Evolutionary conservation across 257 asterid species (phyloP).

Genomic region (Primulina tabacum): DNA sequence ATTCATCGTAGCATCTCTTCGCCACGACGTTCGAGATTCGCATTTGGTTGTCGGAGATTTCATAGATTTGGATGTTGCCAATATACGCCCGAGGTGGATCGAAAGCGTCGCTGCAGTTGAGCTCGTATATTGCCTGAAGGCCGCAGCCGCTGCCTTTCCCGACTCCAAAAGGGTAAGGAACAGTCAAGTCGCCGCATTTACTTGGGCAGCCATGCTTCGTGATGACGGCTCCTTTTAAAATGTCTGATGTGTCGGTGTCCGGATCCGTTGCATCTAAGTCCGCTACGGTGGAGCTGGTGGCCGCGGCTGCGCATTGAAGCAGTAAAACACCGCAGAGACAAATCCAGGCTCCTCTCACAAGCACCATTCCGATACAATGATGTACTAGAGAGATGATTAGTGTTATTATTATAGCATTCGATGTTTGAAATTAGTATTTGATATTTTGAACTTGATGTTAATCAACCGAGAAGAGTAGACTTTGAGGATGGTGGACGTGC

Average conservation of each 20-base stretch:
- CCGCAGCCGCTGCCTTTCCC: conserved; percentile 41
- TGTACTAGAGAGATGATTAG: too few relatives aligned
- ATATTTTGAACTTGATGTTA: too few relatives aligned
- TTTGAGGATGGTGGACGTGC: too few relatives aligned
- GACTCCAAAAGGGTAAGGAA: conserved; percentile 64
- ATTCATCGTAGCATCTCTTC: conserved; percentile 36
- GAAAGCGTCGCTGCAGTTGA: conserved; percentile 49
- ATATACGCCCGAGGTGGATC: conserved; percentile 44
- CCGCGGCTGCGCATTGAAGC: neutral
- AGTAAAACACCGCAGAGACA: neutral
- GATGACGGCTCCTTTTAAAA: conserved; percentile 29
- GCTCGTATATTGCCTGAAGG: conserved; percentile 17
- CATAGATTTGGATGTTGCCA: conserved; percentile 26
- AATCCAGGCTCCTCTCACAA: too few relatives aligned
- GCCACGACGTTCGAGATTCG: conserved; percentile 48
- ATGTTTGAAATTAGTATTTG: too few relatives aligned
- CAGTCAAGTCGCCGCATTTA: conserved; percentile 54
- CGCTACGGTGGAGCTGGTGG: neutral
- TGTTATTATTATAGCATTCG: too few relatives aligned
- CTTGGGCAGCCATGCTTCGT: conserved; percentile 38
- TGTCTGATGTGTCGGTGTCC: conserved; percentile 36
- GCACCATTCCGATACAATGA: neutral
- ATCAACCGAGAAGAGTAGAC: too few relatives aligned
- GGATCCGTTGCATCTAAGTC: conserved; percentile 16
- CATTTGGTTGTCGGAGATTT: conserved; percentile 52